These are phyloP conservation scores for Silene conica DNA, from an alignment of 148 eudicot genomes.

Conservation along the genomic window DNA sequence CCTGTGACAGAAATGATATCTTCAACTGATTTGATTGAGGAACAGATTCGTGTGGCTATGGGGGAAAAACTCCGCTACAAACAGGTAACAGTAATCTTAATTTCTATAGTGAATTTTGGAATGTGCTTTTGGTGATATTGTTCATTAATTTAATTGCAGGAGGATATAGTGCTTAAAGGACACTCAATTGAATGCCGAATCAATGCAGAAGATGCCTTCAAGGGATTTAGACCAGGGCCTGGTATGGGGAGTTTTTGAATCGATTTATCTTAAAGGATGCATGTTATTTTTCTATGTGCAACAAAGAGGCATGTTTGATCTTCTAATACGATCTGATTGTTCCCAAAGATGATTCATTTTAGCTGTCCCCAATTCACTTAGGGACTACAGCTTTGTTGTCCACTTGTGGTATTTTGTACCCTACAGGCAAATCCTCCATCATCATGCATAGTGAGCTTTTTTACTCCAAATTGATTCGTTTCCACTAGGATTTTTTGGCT, in stretches of 20 bases:
- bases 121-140: conserved; percentile 5
- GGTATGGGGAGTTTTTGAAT: conserved; percentile 34
- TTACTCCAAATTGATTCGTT: no score
- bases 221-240: conserved; percentile 97
- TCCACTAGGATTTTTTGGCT: no score
- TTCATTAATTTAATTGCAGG: conserved; percentile 38
- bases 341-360: no score
- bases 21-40: conserved; percentile 92
- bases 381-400: no score
- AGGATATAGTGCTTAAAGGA: conserved; percentile 90
- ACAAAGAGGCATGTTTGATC: background rate
- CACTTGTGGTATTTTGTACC: no score
- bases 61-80: conserved; percentile 87
- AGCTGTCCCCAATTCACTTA: no score
- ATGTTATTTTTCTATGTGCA: background rate
- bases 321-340: no score
- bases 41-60: conserved; percentile 91
- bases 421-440: no score
- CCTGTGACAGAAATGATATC: conserved; percentile 99
- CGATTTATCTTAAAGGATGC: background rate
- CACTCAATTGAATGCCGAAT: conserved; percentile 99
- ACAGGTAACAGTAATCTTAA: conserved; percentile 47
- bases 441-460: no score
- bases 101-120: background rate
- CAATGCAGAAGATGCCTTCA: conserved; percentile 99